phyloP scores from a whole-genome alignment of 2,329 filamentous ascomycete species.

The Fusarium sp. region DNA sequence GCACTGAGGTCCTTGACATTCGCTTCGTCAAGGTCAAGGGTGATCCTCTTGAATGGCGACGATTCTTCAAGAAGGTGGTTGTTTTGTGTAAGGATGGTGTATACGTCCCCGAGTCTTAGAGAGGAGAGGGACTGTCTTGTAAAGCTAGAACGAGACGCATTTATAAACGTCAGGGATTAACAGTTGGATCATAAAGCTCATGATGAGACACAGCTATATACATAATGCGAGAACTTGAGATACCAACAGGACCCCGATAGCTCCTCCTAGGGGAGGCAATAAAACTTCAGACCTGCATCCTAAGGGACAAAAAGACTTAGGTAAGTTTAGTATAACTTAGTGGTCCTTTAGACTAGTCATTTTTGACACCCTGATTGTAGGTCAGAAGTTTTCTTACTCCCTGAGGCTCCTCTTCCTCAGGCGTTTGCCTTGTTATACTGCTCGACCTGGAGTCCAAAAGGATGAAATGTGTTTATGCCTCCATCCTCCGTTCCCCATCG shows the following conservation, averaged over 20 bases:
- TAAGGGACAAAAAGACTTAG: background rate
- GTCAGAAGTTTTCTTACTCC: too few relatives aligned
- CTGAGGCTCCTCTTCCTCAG: background rate
- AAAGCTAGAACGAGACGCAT: constrained; percentile 3
- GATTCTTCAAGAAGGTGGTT: constrained; percentile 97
- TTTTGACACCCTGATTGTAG: background rate
- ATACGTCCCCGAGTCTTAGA: constrained; percentile 62
- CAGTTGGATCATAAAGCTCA: constrained; percentile 7
- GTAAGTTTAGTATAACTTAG: background rate
- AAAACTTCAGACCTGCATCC: too few relatives aligned
- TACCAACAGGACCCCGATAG: background rate
- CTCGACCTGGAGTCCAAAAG: background rate
- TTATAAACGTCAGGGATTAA: background rate
- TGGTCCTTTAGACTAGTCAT: background rate
- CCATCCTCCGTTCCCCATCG: background rate
- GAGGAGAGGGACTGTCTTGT: constrained; percentile 35
- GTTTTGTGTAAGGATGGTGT: constrained; percentile 88
- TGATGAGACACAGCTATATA: constrained; percentile 1
- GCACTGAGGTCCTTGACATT: constrained; percentile 79
- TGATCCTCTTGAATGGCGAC: constrained; percentile 94
- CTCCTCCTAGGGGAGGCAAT: background rate
- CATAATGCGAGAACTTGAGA: background rate
- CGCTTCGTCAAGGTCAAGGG: constrained; percentile 95
- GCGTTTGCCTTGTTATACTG: background rate
- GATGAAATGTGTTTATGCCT: background rate